Evolutionary conservation across 345 rosid species (phyloP).

Genomic region (Reutealis trisperma): DNA sequence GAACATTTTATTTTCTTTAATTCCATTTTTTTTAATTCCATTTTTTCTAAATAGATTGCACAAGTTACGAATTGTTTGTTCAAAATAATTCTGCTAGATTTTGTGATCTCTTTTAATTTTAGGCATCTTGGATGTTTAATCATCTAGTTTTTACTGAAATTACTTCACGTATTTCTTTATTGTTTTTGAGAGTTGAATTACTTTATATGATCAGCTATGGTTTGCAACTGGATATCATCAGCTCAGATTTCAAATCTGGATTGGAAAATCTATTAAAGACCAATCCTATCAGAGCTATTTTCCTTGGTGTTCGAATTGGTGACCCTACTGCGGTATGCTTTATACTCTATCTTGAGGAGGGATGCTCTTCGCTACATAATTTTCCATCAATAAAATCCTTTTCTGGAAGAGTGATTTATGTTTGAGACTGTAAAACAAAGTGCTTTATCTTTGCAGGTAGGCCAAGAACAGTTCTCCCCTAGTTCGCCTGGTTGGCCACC

Average conservation of each 20-base stretch:
- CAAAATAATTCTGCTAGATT: not conserved
- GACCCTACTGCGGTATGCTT: constrained; percentile 97
- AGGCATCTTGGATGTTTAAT: constrained; percentile 3
- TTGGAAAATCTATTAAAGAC: constrained; percentile 79
- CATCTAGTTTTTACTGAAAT: not conserved
- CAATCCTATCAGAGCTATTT: constrained; percentile 89
- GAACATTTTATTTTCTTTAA: constrained; percentile 13
- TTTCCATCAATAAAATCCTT: constrained; percentile 1
- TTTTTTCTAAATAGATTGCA: not conserved
- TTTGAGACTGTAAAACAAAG: constrained; percentile 10
- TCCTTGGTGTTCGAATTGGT: constrained; percentile 97
- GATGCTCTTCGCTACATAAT: not conserved
- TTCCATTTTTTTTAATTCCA: not conserved
- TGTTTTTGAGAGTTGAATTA: constrained; percentile 8
- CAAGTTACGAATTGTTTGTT: not conserved
- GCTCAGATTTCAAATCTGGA: constrained; percentile 90
- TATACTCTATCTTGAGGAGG: constrained; percentile 2
- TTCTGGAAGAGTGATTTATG: not conserved
- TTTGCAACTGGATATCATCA: constrained; percentile 75
- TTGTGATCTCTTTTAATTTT: not conserved
- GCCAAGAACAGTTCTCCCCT: constrained; percentile 98
- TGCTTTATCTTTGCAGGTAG: constrained; percentile 53
- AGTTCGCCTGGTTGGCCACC: constrained; percentile 99
- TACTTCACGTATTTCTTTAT: not conserved
- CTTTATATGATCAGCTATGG: constrained; percentile 60